Base-by-base conservation (phyloP, 2,329 filamentous ascomycete species). In the Rasamsonia emersonii region DNA sequence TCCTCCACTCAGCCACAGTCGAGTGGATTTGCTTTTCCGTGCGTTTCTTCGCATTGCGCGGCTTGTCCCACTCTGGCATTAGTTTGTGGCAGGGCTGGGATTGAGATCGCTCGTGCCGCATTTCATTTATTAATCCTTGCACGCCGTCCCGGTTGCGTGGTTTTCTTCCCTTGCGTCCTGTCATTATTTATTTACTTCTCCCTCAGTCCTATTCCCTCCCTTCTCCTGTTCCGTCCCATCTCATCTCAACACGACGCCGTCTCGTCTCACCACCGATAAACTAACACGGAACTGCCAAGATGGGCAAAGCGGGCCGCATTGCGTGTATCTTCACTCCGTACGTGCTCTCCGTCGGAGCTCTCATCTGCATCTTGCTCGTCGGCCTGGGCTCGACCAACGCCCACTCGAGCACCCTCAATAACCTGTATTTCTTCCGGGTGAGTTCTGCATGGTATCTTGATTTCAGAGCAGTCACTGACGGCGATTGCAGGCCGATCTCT, bases 241-340 rank as follows among this genome's bases (percentile, higher is more conserved):
- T 21, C 19, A 21, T 7, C 19, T 21, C 19, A 21, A 7, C 19
- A n/a, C 19, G n/a, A n/a, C n/a, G n/a, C n/a, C n/a, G n/a, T n/a
- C n/a, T n/a, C n/a, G n/a, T n/a, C n/a, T n/a, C n/a, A n/a, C n/a
- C n/a, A 32, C 24, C 30, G 30, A 31, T 9, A 33, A 26, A 19
- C 18, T 17, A 18, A 25, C 17, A 17, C 30, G 32, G 18, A 23
- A 35, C 32, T 46, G 53, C 20, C 48, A 67, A 41, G 19, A 83
- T 82, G 79, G 77, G 77, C 41, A 78, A 80, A 64, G 70, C 74
- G 53, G 88, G 85, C 46, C 77, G 89, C 53, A 76, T 89, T 50
- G 67, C 83, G 58, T 95, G 86, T 64, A 91, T 96, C 62, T 75
- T 83, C 62, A 68, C 86, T 67, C 89, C 89, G 39, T 86, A 94